These are phyloP conservation scores for Scedosporium boydii DNA, from an alignment of 2,329 filamentous ascomycete species.

Conservation along the genomic window DNA sequence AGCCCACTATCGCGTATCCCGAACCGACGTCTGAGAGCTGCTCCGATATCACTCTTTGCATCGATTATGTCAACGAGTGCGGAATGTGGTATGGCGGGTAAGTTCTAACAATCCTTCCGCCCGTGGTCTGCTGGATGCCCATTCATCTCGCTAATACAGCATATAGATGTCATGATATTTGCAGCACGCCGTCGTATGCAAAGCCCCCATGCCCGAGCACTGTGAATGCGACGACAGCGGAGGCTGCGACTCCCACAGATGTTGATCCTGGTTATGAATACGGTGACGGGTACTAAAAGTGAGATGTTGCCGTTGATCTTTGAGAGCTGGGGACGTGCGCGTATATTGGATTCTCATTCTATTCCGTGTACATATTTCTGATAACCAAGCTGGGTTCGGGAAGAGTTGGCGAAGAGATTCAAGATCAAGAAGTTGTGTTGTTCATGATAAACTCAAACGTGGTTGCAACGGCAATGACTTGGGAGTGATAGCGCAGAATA, in stretches of 20 bases:
- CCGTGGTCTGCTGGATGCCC: neutral
- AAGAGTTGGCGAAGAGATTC: too few species aligned
- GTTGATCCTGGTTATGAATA: neutral
- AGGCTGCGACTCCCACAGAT: neutral
- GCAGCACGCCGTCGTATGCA: neutral
- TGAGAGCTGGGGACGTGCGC: too few species aligned
- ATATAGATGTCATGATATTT: neutral
- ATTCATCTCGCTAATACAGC: neutral
- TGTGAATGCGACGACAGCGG: neutral
- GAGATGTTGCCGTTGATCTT: too few species aligned
- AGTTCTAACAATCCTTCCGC: neutral
- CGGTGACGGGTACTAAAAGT: neutral
- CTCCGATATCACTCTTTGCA: slow-evolving; percentile 4
- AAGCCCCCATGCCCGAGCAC: neutral
- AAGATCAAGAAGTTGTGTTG: too few species aligned
- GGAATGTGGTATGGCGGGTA: slow-evolving; percentile 6
- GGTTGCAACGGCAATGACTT: too few species aligned
- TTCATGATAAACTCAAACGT: too few species aligned
- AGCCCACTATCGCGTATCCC: neutral
- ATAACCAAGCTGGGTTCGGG: too few species aligned
- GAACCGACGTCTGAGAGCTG: neutral
- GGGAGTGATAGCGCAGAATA: too few species aligned
- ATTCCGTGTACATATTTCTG: too few species aligned
- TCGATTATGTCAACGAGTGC: slow-evolving; percentile 8
- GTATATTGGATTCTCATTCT: too few species aligned